Evolutionary conservation across 352 stramenopile genomes (phyloP).

Genomic region (Globisporangium apiculatum): DNA sequence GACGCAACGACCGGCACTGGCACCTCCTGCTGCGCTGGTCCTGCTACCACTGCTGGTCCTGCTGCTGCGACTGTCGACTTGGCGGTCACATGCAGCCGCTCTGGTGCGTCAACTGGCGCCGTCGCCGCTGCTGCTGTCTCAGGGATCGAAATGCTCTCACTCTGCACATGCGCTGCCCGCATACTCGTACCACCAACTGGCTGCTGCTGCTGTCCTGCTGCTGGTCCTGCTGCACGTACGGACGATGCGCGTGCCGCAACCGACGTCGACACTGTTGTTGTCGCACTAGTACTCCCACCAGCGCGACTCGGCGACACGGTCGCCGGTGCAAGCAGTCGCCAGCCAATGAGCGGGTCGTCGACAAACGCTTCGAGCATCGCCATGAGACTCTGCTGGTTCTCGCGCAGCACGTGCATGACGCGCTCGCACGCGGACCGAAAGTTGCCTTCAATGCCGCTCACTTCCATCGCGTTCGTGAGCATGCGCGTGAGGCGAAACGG

Average conservation of each 20-base stretch:
- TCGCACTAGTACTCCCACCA: conserved; percentile 9
- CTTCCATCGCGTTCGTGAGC: conserved; percentile 99
- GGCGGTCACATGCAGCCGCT: conserved; percentile 2
- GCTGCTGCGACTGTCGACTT: background rate
- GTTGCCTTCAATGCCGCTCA: conserved; percentile 96
- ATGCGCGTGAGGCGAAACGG: conserved; percentile 99
- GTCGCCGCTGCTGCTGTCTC: conserved; percentile 16
- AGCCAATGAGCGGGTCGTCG: conserved; percentile 98
- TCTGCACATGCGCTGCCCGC: conserved; percentile 19
- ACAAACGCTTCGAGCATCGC: conserved; percentile 99
- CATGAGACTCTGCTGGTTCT: conserved; percentile 97
- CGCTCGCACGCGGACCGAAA: conserved; percentile 97
- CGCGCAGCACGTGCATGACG: conserved; percentile 96
- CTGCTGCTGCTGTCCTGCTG: conserved; percentile 8
- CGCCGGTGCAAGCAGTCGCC: conserved; percentile 86
- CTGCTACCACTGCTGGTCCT: background rate
- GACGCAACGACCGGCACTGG: background rate
- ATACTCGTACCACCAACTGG: background rate
- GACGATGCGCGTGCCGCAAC: conserved; percentile 20
- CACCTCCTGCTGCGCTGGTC: too few species aligned
- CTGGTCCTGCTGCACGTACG: background rate
- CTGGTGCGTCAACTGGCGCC: conserved; percentile 16
- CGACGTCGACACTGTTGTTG: conserved; percentile 6
- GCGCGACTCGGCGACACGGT: conserved; percentile 37
- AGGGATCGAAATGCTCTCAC: conserved; percentile 55